Base-by-base conservation (phyloP, 2,329 filamentous ascomycete genomes). In the Venturia asperata region DNA sequence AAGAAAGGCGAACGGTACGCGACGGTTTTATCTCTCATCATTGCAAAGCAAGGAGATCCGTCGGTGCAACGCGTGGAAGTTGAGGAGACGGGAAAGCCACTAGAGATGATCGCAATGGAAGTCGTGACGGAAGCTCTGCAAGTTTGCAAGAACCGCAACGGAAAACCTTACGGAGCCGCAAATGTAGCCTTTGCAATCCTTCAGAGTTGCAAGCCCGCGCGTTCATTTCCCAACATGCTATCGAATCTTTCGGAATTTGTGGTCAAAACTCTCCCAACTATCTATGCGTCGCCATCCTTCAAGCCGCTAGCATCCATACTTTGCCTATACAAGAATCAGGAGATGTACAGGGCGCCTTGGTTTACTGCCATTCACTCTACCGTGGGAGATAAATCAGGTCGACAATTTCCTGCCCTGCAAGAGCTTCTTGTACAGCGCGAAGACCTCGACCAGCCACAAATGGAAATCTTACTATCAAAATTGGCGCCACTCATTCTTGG, bases 281-380 rank as follows among this genome's bases (percentile, higher is more conserved):
- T 94, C 19, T 76, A 92, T 2, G 75, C 82, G 1, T 92, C 90
- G 0, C 84, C 89, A 0, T 92, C 91, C 0, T 84, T 85, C 0
- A 75, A 82, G 1, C 82, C 87, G 62, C 74, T 96, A 0, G 78
- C 92, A 9, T 83, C 86, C 0, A 84, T 86, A 13, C 77, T 96
- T 0, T 82, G 86, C 61, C 74, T 82, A 0, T 77, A 76, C 34
- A 70, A 72, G 5, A 69, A 73, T 15, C n/a, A 68, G 7, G 45
- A 62, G 15, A 66, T 62, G 43, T 77, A 74, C 66, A 70, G 72
- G 63, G 65, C 67, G 47, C 69, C 69, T 13, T 78, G 72, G 74
- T 72, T 65, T 61, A 68, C 67, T 7, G 68, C 70, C n/a, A 67
- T 77, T 9, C 75, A 73, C 61, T 63, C 67, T 3, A 66, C 71